Evolutionary conservation across 2,329 filamentous ascomycete genomes (phyloP).

Genomic region (Neopestalotiopsis rosae): DNA sequence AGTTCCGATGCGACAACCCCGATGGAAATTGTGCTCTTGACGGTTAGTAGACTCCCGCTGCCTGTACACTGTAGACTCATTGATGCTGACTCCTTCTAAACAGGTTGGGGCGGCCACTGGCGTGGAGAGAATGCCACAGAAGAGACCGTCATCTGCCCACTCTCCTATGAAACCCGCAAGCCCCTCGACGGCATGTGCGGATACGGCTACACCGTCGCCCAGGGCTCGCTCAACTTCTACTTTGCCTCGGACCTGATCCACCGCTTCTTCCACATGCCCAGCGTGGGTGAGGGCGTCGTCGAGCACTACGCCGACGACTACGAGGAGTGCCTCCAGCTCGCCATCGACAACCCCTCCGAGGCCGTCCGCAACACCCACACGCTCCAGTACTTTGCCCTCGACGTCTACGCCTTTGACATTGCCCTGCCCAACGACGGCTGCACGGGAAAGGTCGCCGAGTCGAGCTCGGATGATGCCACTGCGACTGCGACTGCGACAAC

Average conservation of each 20-base stretch:
- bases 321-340: constrained; percentile 57
- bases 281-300: constrained; percentile 62
- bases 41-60: constrained; percentile 31
- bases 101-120: constrained; percentile 72
- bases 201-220: constrained; percentile 66
- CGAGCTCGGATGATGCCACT: not conserved
- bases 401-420: constrained; percentile 70
- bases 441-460: constrained; percentile 45
- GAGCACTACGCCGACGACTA: constrained; percentile 69
- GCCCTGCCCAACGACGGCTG: constrained; percentile 68
- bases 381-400: constrained; percentile 72
- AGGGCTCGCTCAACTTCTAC: constrained; percentile 61
- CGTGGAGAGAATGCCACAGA: constrained; percentile 67
- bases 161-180: constrained; percentile 63
- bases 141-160: constrained; percentile 73
- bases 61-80: not conserved
- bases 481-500: not conserved
- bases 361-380: constrained; percentile 64
- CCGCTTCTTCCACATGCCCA: constrained; percentile 67
- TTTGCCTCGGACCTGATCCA: constrained; percentile 72
- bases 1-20: constrained; percentile 73
- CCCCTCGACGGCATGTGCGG: constrained; percentile 65
- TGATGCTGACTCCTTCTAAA: not conserved
- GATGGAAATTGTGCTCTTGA: constrained; percentile 67
- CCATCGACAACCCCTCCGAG: constrained; percentile 50